These are phyloP conservation scores for Globisporangium iwayamae DNA, from an alignment of 352 stramenopile species.

Conservation along the genomic window DNA sequence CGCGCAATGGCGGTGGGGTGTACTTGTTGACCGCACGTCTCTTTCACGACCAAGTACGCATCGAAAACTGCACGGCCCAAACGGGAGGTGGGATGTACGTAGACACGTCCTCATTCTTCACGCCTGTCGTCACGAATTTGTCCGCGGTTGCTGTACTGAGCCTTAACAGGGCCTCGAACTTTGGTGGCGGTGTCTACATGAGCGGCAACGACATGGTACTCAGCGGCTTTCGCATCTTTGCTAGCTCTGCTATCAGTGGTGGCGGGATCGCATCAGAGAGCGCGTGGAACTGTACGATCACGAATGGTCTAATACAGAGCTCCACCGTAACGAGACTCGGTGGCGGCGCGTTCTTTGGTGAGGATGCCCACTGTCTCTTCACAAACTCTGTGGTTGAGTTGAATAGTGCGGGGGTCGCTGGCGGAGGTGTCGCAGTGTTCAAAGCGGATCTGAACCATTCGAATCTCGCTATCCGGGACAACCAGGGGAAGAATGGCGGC, in stretches of 20 bases:
- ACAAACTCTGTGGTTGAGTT: conserved; percentile 17
- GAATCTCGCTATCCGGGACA: conserved; percentile 26
- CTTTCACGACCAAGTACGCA: conserved; percentile 17
- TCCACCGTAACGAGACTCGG: conserved; percentile 24
- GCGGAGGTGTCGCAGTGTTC: conserved; percentile 28
- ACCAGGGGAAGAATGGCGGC: conserved; percentile 24
- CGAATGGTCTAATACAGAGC: conserved; percentile 16
- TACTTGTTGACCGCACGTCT: conserved; percentile 18
- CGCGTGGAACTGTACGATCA: conserved; percentile 15
- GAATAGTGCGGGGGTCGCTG: conserved; percentile 25
- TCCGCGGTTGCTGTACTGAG: not conserved
- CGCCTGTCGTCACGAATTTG: not conserved
- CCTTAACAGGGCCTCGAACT: conserved; percentile 19
- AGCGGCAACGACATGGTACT: conserved; percentile 20
- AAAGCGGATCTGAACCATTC: conserved; percentile 29
- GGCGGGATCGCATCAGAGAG: conserved; percentile 26
- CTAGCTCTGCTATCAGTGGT: conserved; percentile 20
- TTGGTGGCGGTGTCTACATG: conserved; percentile 32
- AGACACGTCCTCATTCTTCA: conserved; percentile 26
- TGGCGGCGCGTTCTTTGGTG: conserved; percentile 28
- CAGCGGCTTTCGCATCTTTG: conserved; percentile 14
- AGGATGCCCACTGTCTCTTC: conserved; percentile 21
- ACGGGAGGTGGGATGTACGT: conserved; percentile 34
- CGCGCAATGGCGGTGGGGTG: conserved; percentile 22
- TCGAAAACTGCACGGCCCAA: conserved; percentile 20